A percentile compares a stretch with the other conserved stretches of the same genome.
These are phyloP conservation scores for peach (Prunus persica) DNA, from an alignment of 306 rosid species.

Conservation along the genomic window Prunus_persica_NCBIv2 NC_034011.1:17772501-17773000, in stretches of 20 bases:
- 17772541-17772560: conserved; percentile 7
- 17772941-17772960: not conserved
- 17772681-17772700: not conserved
- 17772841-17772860: not conserved
- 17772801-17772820: too few relatives aligned
- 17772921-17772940: too few relatives aligned
- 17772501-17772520: not conserved
- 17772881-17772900: too few relatives aligned
- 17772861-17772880: too few relatives aligned
- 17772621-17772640: not conserved
- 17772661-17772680: not conserved
- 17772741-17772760: too few relatives aligned
- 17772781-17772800: not conserved
- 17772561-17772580: not conserved
- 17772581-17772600: not conserved
- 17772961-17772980: not conserved
- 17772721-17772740: not conserved
- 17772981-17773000: not conserved
- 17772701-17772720: not conserved
- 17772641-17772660: not conserved
- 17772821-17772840: too few relatives aligned
- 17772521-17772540: not conserved
- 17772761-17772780: not conserved
- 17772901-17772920: too few relatives aligned
- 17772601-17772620: not conserved